A percentile compares a stretch with the other conserved stretches of the same genome.
phyloP scores from a whole-genome alignment of 176 grass and related monocot species.

The Oryza meridionalis region DNA sequence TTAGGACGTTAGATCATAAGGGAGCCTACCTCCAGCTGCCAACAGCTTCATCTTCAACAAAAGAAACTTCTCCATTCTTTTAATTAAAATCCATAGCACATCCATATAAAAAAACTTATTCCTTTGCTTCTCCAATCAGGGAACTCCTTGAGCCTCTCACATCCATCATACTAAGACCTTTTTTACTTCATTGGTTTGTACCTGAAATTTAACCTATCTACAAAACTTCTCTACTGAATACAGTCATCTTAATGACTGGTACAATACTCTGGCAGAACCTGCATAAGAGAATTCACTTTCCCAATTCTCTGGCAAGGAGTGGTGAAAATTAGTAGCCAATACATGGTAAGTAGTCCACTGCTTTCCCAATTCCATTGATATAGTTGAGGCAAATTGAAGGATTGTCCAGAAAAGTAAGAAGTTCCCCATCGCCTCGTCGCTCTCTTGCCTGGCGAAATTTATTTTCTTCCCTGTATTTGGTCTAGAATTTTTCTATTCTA shows the following conservation, averaged over 20 bases:
- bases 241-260: slow-evolving; percentile 10
- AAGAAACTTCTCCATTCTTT: slow-evolving; percentile 34
- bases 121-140: slow-evolving; percentile 29
- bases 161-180: slow-evolving; percentile 7
- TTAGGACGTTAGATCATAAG: slow-evolving; percentile 45
- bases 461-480: background rate
- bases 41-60: slow-evolving; percentile 64
- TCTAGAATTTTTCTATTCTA: background rate
- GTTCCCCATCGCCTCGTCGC: background rate
- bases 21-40: slow-evolving; percentile 67
- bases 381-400: background rate
- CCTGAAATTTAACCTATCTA: slow-evolving; percentile 56
- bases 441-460: background rate
- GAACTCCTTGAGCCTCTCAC: slow-evolving; percentile 31
- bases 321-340: slow-evolving; percentile 25
- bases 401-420: background rate
- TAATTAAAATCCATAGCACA: slow-evolving; percentile 26
- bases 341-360: background rate
- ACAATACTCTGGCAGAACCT: slow-evolving; percentile 6
- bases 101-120: slow-evolving; percentile 25
- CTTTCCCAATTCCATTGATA: background rate
- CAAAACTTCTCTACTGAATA: slow-evolving; percentile 31
- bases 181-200: slow-evolving; percentile 29
- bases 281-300: slow-evolving; percentile 35
- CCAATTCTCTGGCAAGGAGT: slow-evolving; percentile 20